These are phyloP conservation scores for Grigorovia humatica DNA, from an alignment of 805 yeast genomes.

Conservation along the genomic window DNA sequence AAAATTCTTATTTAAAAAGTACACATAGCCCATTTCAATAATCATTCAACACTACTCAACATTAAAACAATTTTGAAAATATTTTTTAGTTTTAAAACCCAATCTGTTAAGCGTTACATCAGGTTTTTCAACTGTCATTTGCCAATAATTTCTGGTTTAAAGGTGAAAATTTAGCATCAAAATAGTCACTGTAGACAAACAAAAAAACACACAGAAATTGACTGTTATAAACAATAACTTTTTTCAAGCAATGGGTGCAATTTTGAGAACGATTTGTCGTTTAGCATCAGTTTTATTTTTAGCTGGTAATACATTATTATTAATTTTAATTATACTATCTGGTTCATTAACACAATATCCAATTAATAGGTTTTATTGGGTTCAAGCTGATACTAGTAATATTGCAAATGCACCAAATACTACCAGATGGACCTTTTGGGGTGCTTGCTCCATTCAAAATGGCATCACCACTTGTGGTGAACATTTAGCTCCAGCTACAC, in stretches of 20 bases:
- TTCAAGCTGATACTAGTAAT: slow-evolving; percentile 53
- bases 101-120: not conserved
- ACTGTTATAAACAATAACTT: slow-evolving; percentile 4
- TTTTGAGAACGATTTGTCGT: slow-evolving; percentile 6
- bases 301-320: slow-evolving; percentile 36
- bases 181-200: not conserved
- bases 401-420: slow-evolving; percentile 39
- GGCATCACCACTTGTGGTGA: slow-evolving; percentile 13
- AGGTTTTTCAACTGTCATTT: not conserved
- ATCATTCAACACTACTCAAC: not conserved
- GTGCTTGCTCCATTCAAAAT: slow-evolving; percentile 37
- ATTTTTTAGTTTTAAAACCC: no score
- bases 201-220: slow-evolving; percentile 11
- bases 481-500: slow-evolving; percentile 51
- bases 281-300: slow-evolving; percentile 20
- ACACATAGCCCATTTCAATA: not conserved
- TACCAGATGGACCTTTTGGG: slow-evolving; percentile 83
- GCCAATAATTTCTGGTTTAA: not conserved
- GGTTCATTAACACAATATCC: slow-evolving; percentile 54
- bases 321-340: slow-evolving; percentile 51
- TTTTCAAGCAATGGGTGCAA: slow-evolving; percentile 2
- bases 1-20: not conserved
- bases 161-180: not conserved
- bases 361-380: slow-evolving; percentile 57
- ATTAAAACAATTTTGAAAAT: not conserved